Base-by-base conservation (phyloP, 2,329 filamentous ascomycete genomes). In the Colletotrichum sp. region DNA sequence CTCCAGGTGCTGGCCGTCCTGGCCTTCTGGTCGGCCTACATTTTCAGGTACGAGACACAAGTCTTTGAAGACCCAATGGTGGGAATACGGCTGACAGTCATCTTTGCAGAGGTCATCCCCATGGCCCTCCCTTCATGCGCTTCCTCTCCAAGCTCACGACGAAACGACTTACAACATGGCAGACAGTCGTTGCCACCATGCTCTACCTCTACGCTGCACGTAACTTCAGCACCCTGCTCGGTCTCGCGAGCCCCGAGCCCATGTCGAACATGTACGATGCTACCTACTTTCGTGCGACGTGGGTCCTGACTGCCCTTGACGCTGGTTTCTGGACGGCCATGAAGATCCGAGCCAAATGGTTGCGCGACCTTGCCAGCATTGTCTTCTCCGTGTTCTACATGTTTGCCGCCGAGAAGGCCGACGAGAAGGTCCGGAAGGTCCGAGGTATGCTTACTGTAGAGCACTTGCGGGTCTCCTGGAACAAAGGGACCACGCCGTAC, bases 271-370 rank as follows among this genome's bases (percentile, higher is more conserved):
- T 99, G 83, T 99, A 99, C 87, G 95, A 95, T 71, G 90, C 95
- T 68, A 93, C 95, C 32, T 99, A 98, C 87, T 99, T 98, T 84
- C 93, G 97, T 65, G 97, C 97, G 71, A 99, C 97, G 82, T 99
- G 97, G 97, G 92, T 99, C 18, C 93, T 97, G 69, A 99, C 97
- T 0, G 97, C 96, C 0, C 87, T 99, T 76, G 97, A 99, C 81
- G 97, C 97, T 8, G 97, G 97, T 2, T 99, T 98, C 85, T 99
- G 97, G 97, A 98, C 96, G 0, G 97, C 97, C 39, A 99, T 99
- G 97, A 94, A 93, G 81, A 96, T 99, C 78, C 92, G 91, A 64
- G 83, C 83, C 68, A 96, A 94, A 80, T 96, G 95, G 92, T 80
- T 98, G 57, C 90, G 96, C 52, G 96, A 99, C 83, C 82, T 98